phyloP scores from a whole-genome alignment of 108 stramenopile species.

The Epipyxis sp. region DNA sequence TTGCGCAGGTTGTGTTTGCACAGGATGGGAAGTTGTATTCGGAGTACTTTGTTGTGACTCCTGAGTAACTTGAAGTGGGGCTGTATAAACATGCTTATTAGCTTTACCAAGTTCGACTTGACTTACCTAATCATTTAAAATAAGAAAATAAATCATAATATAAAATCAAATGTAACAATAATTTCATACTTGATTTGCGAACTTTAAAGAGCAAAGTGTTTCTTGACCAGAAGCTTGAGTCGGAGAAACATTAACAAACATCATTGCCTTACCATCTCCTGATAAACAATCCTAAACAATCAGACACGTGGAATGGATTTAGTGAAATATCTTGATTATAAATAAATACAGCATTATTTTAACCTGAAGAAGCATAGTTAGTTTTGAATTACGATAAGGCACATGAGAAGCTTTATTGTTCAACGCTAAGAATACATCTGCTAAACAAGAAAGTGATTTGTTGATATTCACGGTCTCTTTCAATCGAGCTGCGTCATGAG shows the following conservation, averaged over 20 bases:
- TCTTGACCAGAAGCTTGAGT: conserved; percentile 6
- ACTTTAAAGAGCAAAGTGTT: conserved; percentile 27
- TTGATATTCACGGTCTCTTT: conserved; percentile 64
- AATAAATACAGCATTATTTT: neutral
- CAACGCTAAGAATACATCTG: conserved; percentile 92
- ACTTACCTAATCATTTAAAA: conserved; percentile 21
- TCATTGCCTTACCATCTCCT: conserved; percentile 33
- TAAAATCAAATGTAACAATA: neutral
- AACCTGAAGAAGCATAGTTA: conserved; percentile 73
- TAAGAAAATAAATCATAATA: neutral
- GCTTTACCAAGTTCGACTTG: conserved; percentile 22
- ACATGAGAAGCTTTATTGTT: conserved; percentile 78
- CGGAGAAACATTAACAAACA: conserved; percentile 56
- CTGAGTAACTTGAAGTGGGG: no score
- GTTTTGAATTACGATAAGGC: conserved; percentile 88
- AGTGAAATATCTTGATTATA: neutral
- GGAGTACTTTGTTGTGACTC: no score
- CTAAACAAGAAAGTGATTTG: conserved; percentile 92
- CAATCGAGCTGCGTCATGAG: conserved; percentile 38
- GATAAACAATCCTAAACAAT: conserved; percentile 66
- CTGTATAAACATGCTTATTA: neutral
- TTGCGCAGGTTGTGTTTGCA: no score
- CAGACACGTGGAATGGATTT: neutral
- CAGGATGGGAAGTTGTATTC: no score
- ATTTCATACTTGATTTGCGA: conserved; percentile 4